Percentiles rank a stretch among this genome's conserved stretches.
phyloP scores from a whole-genome alignment of 2,329 filamentous ascomycete species.

The Shiraia bambusicola region DNA sequence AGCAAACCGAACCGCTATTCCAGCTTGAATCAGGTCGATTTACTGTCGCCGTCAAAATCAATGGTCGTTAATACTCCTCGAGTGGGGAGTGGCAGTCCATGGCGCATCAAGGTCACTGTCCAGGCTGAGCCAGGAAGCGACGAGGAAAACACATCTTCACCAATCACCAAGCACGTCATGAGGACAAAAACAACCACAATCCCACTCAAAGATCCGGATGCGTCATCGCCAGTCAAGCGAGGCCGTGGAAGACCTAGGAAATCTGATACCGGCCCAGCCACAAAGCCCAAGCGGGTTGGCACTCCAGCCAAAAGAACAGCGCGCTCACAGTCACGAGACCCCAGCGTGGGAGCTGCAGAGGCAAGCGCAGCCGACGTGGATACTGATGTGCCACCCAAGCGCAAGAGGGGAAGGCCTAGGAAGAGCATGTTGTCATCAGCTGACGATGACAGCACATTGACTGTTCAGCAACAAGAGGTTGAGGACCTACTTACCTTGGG shows the following conservation, averaged over 20 bases:
- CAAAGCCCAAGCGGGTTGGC: slow-evolving; percentile 33
- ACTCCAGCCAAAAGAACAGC: slow-evolving; percentile 37
- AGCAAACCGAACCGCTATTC: slow-evolving; percentile 29
- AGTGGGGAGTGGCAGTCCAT: slow-evolving; percentile 46
- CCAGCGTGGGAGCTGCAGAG: slow-evolving; percentile 18
- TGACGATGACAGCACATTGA: slow-evolving; percentile 19
- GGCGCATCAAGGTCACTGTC: slow-evolving; percentile 54
- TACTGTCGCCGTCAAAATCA: slow-evolving; percentile 47
- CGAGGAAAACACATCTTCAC: slow-evolving; percentile 32
- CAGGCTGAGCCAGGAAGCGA: slow-evolving; percentile 48
- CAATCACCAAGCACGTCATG: slow-evolving; percentile 33
- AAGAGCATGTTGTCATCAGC: slow-evolving; percentile 29
- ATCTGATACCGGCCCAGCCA: slow-evolving; percentile 29
- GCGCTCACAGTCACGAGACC: slow-evolving; percentile 24
- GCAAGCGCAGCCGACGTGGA: slow-evolving; percentile 26
- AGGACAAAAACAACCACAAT: slow-evolving; percentile 44
- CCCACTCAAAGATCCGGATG: slow-evolving; percentile 45
- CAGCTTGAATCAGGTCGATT: slow-evolving; percentile 21
- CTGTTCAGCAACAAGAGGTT: slow-evolving; percentile 3
- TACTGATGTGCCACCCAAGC: slow-evolving; percentile 31
- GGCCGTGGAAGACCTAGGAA: slow-evolving; percentile 41
- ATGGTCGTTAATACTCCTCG: slow-evolving; percentile 48
- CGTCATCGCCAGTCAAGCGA: slow-evolving; percentile 41
- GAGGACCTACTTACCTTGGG: slow-evolving; percentile 6
- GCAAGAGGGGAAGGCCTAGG: slow-evolving; percentile 35